Evolutionary conservation across 2,329 filamentous ascomycete species (phyloP).

Genomic region (Claviceps sp.): DNA sequence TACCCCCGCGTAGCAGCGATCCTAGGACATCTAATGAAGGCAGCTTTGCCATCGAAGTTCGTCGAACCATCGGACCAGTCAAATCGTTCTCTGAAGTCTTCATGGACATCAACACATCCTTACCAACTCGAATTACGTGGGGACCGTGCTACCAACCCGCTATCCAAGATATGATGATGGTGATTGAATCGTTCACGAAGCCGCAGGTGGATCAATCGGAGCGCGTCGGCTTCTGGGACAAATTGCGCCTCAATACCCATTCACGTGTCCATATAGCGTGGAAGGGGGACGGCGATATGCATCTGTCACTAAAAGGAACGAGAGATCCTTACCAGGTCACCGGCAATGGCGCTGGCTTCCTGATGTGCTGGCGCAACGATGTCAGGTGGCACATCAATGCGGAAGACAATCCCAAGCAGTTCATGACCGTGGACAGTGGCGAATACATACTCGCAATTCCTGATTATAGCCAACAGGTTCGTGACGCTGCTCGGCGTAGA

Average conservation of each 20-base stretch:
- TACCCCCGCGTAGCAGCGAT: slow-evolving; percentile 52
- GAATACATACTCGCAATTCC: slow-evolving; percentile 92
- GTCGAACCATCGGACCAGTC: slow-evolving; percentile 82
- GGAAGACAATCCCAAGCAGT: slow-evolving; percentile 76
- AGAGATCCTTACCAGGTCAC: slow-evolving; percentile 90
- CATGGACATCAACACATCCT: slow-evolving; percentile 83
- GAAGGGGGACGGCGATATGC: slow-evolving; percentile 92
- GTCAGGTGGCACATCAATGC: slow-evolving; percentile 77
- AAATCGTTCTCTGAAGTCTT: slow-evolving; percentile 93
- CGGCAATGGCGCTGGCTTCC: slow-evolving; percentile 82
- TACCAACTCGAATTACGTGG: slow-evolving; percentile 92
- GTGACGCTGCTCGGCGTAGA: slow-evolving; percentile 40
- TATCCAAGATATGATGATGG: slow-evolving; percentile 99
- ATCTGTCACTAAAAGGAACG: slow-evolving; percentile 80
- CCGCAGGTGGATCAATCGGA: slow-evolving; percentile 89
- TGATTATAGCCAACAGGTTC: slow-evolving; percentile 80
- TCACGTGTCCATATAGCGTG: slow-evolving; percentile 80
- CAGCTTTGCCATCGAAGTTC: slow-evolving; percentile 72
- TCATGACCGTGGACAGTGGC: slow-evolving; percentile 91
- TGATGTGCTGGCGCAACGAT: slow-evolving; percentile 97
- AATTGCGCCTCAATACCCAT: slow-evolving; percentile 87
- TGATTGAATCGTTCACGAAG: slow-evolving; percentile 94
- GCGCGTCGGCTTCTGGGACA: slow-evolving; percentile 95
- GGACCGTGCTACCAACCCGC: slow-evolving; percentile 94
- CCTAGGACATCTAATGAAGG: slow-evolving; percentile 41